phyloP scores from a whole-genome alignment of 306 rosid genomes.

The Vigna unguiculata region DNA sequence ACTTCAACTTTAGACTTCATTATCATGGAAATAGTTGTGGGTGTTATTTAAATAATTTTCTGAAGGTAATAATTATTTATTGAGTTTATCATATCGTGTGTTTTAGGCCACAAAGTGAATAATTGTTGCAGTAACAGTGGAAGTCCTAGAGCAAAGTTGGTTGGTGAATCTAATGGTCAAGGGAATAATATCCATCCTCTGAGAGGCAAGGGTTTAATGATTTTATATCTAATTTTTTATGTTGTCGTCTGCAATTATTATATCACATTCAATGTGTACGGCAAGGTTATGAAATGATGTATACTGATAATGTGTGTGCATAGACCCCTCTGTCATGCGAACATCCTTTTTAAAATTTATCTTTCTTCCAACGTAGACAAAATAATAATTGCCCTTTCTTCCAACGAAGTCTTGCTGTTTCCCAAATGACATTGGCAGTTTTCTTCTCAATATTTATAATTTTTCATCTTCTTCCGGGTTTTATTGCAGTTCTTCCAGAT shows the following conservation, averaged over 20 bases:
- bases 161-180: slow-evolving; percentile 67
- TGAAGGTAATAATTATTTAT: slow-evolving; percentile 22
- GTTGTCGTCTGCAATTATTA: slow-evolving; percentile 14
- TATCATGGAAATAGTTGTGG: slow-evolving; percentile 19
- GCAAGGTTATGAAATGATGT: neutral
- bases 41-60: neutral
- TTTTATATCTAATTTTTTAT: slow-evolving; percentile 25
- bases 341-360: slow-evolving; percentile 7
- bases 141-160: slow-evolving; percentile 59
- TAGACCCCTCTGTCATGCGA: neutral
- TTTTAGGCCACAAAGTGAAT: slow-evolving; percentile 65
- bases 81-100: slow-evolving; percentile 25
- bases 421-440: neutral
- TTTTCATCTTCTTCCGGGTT: neutral
- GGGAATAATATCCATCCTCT: slow-evolving; percentile 60
- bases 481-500: slow-evolving; percentile 92
- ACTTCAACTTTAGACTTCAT: slow-evolving; percentile 14
- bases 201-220: slow-evolving; percentile 67
- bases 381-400: neutral
- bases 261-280: slow-evolving; percentile 5
- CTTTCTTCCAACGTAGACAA: neutral
- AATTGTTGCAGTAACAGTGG: slow-evolving; percentile 81
- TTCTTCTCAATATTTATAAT: slow-evolving; percentile 8
- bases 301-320: neutral
- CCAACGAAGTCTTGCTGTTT: neutral